Conservation (phyloP, 495 filamentous ascomycete species). For the Hypoxylon fuscum region DNA sequence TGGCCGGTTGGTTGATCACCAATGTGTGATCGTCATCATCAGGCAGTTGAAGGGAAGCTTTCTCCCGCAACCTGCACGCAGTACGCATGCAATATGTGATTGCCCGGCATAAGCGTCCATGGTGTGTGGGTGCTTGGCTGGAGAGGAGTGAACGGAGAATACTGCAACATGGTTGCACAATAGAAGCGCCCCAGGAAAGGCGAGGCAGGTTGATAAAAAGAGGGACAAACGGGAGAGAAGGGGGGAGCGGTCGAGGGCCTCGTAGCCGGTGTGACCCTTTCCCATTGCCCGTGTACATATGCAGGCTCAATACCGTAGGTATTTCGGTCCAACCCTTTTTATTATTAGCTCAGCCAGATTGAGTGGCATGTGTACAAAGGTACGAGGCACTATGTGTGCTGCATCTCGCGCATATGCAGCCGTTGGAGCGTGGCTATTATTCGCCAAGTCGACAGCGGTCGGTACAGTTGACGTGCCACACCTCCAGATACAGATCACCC, state of each 20-base stretch:
- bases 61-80: slow-evolving; percentile 41
- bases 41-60: slow-evolving; percentile 37
- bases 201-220: slow-evolving; percentile 34
- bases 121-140: slow-evolving; percentile 24
- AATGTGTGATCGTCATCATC: slow-evolving; percentile 39
- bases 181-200: slow-evolving; percentile 36
- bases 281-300: slow-evolving; percentile 24
- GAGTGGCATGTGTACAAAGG: slow-evolving; percentile 35
- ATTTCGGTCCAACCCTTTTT: slow-evolving; percentile 35
- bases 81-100: slow-evolving; percentile 42
- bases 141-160: slow-evolving; percentile 30
- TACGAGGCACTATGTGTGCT: slow-evolving; percentile 44
- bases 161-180: slow-evolving; percentile 30
- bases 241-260: slow-evolving; percentile 10
- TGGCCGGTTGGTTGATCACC: slow-evolving; percentile 40
- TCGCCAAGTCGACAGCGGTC: slow-evolving; percentile 34
- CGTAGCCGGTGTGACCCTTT: slow-evolving; percentile 40
- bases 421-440: slow-evolving; percentile 42
- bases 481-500: slow-evolving; percentile 44
- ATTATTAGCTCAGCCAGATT: slow-evolving; percentile 37
- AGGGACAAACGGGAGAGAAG: slow-evolving; percentile 16
- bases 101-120: slow-evolving; percentile 37
- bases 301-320: slow-evolving; percentile 30
- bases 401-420: slow-evolving; percentile 52
- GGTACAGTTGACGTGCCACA: slow-evolving; percentile 38